Conservation (phyloP, 108 stramenopile genomes). For the Nitzschia inconspicua region DNA sequence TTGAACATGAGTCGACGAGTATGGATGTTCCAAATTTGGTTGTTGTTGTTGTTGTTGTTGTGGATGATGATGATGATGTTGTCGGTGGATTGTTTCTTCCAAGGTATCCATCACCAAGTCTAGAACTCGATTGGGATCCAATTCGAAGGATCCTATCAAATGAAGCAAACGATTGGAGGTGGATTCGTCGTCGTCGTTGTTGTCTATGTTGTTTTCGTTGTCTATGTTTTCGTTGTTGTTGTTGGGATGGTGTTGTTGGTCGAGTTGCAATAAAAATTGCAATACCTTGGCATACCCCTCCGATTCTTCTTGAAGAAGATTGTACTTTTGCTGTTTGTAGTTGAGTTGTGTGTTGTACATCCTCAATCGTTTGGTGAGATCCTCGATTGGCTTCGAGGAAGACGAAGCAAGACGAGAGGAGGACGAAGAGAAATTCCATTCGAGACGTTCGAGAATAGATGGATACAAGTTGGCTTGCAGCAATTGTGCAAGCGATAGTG, state of each 20-base stretch:
- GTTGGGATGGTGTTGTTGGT: background rate
- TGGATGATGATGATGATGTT: background rate
- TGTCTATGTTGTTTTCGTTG: background rate
- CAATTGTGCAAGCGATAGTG: no score
- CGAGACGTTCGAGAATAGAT: no score
- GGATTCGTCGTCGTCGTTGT: no score
- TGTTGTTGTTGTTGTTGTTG: background rate
- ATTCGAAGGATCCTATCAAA: constrained; percentile 89
- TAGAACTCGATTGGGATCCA: constrained; percentile 94
- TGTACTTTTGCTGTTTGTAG: constrained; percentile 92
- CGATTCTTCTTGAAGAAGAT: constrained; percentile 90
- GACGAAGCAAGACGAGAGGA: no score
- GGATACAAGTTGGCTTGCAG: no score
- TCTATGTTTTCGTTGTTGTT: background rate
- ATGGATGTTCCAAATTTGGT: background rate
- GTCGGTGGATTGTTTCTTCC: constrained; percentile 47
- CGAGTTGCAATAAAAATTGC: constrained; percentile 15
- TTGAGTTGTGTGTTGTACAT: constrained; percentile 82
- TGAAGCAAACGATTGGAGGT: no score
- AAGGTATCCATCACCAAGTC: constrained; percentile 84
- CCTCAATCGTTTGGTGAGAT: constrained; percentile 50
- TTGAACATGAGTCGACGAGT: constrained; percentile 7
- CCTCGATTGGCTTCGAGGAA: constrained; percentile 4
- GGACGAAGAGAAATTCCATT: no score
- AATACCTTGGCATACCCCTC: constrained; percentile 91